Base-by-base conservation (phyloP, 805 yeast genomes). In the Wickerhamiella kazuoi region DNA sequence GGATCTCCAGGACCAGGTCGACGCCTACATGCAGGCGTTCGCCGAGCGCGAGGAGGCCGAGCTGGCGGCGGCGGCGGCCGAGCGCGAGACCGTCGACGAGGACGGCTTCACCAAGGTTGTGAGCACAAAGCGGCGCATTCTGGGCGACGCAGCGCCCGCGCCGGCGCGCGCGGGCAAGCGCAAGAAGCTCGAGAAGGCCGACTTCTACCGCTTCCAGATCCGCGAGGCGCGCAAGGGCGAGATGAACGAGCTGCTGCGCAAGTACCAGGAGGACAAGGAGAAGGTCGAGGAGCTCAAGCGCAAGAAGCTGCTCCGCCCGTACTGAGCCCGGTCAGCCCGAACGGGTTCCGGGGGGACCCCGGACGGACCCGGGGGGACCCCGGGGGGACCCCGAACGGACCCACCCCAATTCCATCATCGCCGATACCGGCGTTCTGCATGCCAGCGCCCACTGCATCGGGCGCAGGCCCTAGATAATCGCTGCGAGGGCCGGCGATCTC, bases 51-150 rank as follows among this genome's bases (percentile, higher is more conserved):
- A 87, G 55, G 67, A 67, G 44, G 72, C 68, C 43, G 72, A 37
- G 9, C 41, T 43, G 32, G 42, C 37, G 21, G 54, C 54, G 30
- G 52, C 48, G 16, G 44, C 40, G 21, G 33, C 36, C 15, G 46
- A 50, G 11, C 64, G 64, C 21, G 67, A 71, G 34, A 50, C 71
- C 24, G 90, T 84, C 3, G 97, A 86, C 56, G 95, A 79, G 46
- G 96, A 86, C 56, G 97, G 96, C 2, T 86, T 86, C 61, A 83
- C 94, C 1, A 62, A 80, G 52, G 97, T 86, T 34, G 93, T 84
- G 17, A 23, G 26, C 26, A 68, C 81, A 37, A 86, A 81, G 53
- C 71, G 94, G 46, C 83, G 81, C 65, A 75, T 90, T 2, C 71
- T 77, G 56, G 72, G 74, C 45, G 80, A 80, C 44, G 65, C 83